phyloP scores from a whole-genome alignment of 2,329 filamentous ascomycete genomes.

The Sclerotinia spermophila region DNA sequence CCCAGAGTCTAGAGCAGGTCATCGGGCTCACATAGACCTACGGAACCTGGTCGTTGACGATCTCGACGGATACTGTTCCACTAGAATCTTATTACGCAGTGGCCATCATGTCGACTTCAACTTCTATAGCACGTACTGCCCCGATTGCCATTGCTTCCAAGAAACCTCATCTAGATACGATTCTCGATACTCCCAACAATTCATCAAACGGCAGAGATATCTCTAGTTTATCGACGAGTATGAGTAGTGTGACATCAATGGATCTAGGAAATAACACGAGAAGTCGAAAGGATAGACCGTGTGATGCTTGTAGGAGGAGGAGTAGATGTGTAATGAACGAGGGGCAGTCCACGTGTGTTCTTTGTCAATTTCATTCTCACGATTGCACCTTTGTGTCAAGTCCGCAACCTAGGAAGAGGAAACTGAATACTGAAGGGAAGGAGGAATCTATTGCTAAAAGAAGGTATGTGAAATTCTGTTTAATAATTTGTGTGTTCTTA shows the following conservation, averaged over 20 bases:
- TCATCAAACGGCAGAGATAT: constrained; percentile 28
- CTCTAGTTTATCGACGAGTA: constrained; percentile 47
- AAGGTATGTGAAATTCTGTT: constrained; percentile 50
- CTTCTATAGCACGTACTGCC: constrained; percentile 55
- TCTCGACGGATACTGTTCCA: constrained; percentile 7
- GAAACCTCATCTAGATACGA: constrained; percentile 42
- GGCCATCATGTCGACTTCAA: constrained; percentile 43
- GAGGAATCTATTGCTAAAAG: constrained; percentile 62
- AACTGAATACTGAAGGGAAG: constrained; percentile 56
- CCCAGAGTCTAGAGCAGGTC: constrained; percentile 28
- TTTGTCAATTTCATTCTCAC: constrained; percentile 73
- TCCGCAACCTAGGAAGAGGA: constrained; percentile 75
- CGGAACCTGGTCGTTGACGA: constrained; percentile 20
- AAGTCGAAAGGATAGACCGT: constrained; percentile 52
- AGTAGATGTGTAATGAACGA: constrained; percentile 77
- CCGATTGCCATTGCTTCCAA: constrained; percentile 65
- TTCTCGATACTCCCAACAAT: constrained; percentile 25
- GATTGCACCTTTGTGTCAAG: constrained; percentile 77
- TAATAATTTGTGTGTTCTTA: not conserved
- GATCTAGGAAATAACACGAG: constrained; percentile 46
- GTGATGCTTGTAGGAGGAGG: constrained; percentile 70
- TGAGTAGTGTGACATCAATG: constrained; percentile 50
- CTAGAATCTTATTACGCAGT: constrained; percentile 30
- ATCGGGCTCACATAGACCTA: constrained; percentile 31
- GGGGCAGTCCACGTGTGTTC: constrained; percentile 66